A percentile compares a stretch with the other conserved stretches of the same genome.
Evolutionary conservation across 2,329 filamentous ascomycete genomes (phyloP).

Genomic region (Penicillium digitatum): DNA sequence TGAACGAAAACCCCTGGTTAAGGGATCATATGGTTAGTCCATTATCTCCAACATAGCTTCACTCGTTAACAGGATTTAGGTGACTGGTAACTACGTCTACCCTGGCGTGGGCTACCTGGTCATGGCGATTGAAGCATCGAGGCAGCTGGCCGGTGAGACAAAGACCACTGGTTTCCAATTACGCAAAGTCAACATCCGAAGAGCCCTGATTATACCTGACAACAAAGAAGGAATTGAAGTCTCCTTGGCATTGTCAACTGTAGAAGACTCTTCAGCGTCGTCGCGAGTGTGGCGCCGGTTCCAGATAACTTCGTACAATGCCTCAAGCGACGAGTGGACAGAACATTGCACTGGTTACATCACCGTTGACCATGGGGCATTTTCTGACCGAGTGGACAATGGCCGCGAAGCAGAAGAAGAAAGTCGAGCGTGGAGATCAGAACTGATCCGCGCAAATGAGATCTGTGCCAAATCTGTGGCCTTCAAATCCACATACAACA

Average conservation of each 20-base stretch:
- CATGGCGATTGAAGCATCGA: slow-evolving; percentile 30
- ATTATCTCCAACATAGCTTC: background rate
- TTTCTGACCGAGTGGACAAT: slow-evolving; percentile 3
- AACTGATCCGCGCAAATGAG: slow-evolving; percentile 11
- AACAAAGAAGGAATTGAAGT: slow-evolving; percentile 32
- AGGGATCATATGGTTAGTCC: slow-evolving; percentile 26
- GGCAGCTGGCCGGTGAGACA: slow-evolving; percentile 20
- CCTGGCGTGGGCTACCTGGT: slow-evolving; percentile 29
- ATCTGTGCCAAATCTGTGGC: slow-evolving; percentile 23
- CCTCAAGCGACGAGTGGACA: slow-evolving; percentile 29
- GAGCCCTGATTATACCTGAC: slow-evolving; percentile 30
- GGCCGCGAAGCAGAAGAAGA: slow-evolving; percentile 16
- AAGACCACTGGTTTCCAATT: slow-evolving; percentile 17
- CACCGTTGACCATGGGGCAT: slow-evolving; percentile 16
- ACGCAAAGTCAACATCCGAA: slow-evolving; percentile 26
- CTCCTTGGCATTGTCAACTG: slow-evolving; percentile 23
- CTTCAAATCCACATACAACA: slow-evolving; percentile 24
- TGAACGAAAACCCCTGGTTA: slow-evolving; percentile 32
- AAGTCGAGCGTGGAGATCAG: slow-evolving; percentile 9
- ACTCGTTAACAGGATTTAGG: slow-evolving; percentile 10
- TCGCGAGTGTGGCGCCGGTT: slow-evolving; percentile 29
- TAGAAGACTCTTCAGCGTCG: slow-evolving; percentile 19
- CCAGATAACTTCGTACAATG: slow-evolving; percentile 30
- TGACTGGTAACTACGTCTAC: slow-evolving; percentile 23
- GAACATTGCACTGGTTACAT: slow-evolving; percentile 37